Percentiles rank a stretch among this genome's conserved stretches.
These are phyloP conservation scores for Coemansia sp. DNA, from an alignment of 192 early-diverging fungal species.

Conservation along the genomic window DNA sequence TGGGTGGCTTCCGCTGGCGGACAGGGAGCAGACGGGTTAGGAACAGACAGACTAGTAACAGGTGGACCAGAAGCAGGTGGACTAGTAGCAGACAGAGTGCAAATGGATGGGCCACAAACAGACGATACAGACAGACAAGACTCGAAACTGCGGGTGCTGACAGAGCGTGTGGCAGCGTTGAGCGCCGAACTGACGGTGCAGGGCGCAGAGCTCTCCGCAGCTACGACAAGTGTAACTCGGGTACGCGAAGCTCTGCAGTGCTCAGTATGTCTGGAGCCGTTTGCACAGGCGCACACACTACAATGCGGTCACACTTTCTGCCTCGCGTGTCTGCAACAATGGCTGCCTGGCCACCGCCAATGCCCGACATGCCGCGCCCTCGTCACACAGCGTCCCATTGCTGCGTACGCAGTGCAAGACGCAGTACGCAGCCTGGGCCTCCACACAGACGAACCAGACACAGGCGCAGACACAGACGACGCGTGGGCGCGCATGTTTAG, in stretches of 20 bases:
- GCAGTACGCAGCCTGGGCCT: constrained; percentile 17
- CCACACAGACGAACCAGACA: not conserved
- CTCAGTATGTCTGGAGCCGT: constrained; percentile 47
- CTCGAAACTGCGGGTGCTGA: constrained; percentile 7
- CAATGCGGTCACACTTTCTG: constrained; percentile 54
- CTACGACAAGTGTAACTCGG: constrained; percentile 10
- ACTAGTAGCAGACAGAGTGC: too few species aligned
- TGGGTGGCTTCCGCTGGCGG: too few species aligned
- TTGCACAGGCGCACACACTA: constrained; percentile 36
- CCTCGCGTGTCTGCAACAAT: constrained; percentile 36
- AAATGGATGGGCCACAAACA: not conserved
- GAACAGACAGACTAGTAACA: too few species aligned
- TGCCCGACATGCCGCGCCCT: constrained; percentile 45
- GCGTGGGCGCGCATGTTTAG: not conserved
- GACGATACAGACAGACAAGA: not conserved
- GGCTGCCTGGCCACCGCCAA: constrained; percentile 31
- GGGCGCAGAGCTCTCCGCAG: constrained; percentile 13
- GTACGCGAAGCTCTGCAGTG: constrained; percentile 35
- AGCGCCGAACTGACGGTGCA: constrained; percentile 33
- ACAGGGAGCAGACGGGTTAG: too few species aligned
- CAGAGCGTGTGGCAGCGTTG: constrained; percentile 19
- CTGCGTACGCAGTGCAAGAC: constrained; percentile 29
- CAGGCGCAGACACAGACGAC: not conserved
- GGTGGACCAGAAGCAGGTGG: too few species aligned
- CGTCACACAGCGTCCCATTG: constrained; percentile 27